A percentile compares a stretch with the other conserved stretches of the same genome.
Evolutionary conservation across 345 rosid genomes (phyloP).

Genomic region (Pugionium dolabratum): DNA sequence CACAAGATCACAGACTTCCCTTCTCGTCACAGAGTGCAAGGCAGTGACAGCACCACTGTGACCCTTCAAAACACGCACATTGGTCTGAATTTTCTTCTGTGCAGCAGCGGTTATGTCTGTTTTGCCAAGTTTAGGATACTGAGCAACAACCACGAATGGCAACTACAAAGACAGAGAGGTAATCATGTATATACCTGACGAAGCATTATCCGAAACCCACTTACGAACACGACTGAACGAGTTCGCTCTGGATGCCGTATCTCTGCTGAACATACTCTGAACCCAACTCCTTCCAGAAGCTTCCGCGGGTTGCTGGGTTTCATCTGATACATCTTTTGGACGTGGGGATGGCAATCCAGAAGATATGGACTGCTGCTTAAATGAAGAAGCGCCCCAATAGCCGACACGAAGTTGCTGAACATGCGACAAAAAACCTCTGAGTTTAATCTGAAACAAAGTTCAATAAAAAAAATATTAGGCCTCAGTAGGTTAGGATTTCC

Average conservation of each 20-base stretch:
- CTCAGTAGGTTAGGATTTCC: constrained; percentile 12
- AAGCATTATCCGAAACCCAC: constrained; percentile 77
- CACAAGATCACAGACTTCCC: constrained; percentile 97
- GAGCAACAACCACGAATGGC: constrained; percentile 12
- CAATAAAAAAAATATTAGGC: constrained; percentile 8
- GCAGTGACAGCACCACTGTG: constrained; percentile 93
- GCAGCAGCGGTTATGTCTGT: constrained; percentile 72
- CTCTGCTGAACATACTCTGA: constrained; percentile 99
- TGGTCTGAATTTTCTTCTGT: constrained; percentile 90
- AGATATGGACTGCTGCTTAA: constrained; percentile 58
- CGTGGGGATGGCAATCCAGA: constrained; percentile 87
- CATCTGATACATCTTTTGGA: constrained; percentile 70
- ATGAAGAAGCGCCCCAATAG: constrained; percentile 90
- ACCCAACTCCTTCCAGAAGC: constrained; percentile 99
- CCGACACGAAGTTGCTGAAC: constrained; percentile 86
- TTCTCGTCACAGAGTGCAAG: constrained; percentile 92
- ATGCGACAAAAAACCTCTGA: constrained; percentile 94
- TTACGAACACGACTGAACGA: constrained; percentile 79
- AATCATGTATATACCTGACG: constrained; percentile 53
- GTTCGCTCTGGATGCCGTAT: constrained; percentile 65
- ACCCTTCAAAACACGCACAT: constrained; percentile 87
- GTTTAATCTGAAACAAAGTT: constrained; percentile 66
- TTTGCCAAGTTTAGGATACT: constrained; percentile 37
- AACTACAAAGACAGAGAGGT: constrained; percentile 27
- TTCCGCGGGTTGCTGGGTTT: constrained; percentile 85